Base-by-base conservation (phyloP, 306 rosid genomes). In the Quercus rubra region DNA sequence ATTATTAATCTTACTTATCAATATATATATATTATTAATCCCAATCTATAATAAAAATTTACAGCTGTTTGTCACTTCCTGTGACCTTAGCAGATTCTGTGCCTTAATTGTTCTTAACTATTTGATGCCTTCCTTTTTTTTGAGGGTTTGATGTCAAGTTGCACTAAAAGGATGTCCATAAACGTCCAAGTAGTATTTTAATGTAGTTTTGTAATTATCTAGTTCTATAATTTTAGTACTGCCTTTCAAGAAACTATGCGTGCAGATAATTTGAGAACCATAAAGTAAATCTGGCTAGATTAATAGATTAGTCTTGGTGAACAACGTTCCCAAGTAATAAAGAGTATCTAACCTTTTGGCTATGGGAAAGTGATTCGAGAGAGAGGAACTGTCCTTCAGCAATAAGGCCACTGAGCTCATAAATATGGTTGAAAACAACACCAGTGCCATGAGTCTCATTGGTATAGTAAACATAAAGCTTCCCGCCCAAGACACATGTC, bases 401-500 rank as follows among this genome's bases (percentile, higher is more conserved):
- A 55, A 93, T 89, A 62, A 91, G 93, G 63, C 97, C 98, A 74
- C 87, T 85, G 27, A 91, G 90, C 90, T 93, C 95, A n/a, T 85
- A 91, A 76, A 93, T 93, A 83, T 93, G 87, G 81, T 91, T 86
- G 86, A 93, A 93, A 68, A 93, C 93, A 84, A 87, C 79, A 31
- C 98, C 97, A 18, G 87, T 76, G 78, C 76, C 71, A 11, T 74
- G 82, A 74, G 82, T 76, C 64, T 82, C 89, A 80, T 87, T 90
- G 20, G 90, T 87, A 77, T 90, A 93, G 82, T 88, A 93, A 68
- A 93, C 90, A 75, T 90, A 91, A 33, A 93, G 90, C 89, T 87
- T 91, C 30, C 90, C 90, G 61, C 92, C 93, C 85, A 91, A 85
- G 71, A 90, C 92, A 85, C 94, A 93, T 9, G 97, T 93, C 87